These are phyloP conservation scores for Russula brevipes DNA, from an alignment of 768 basidiomycete genomes.

Conservation along the genomic window DNA sequence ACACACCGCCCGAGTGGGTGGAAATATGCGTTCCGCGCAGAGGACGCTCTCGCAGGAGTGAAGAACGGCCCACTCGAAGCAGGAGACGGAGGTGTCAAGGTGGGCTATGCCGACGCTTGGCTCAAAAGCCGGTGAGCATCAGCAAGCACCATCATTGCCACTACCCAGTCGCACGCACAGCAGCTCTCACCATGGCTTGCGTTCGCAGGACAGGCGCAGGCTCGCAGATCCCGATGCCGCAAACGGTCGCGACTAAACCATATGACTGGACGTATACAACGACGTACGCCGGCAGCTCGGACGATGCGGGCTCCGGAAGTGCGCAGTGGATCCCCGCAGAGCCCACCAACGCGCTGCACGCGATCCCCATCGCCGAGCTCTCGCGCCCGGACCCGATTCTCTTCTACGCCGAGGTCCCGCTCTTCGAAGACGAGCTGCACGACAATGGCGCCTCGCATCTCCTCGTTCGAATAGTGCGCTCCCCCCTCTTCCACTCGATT, in stretches of 20 bases:
- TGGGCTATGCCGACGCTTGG: slow-evolving; percentile 95
- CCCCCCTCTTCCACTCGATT: background rate
- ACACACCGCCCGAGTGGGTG: slow-evolving; percentile 61
- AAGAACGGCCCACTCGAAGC: slow-evolving; percentile 67
- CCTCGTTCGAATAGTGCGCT: slow-evolving; percentile 79
- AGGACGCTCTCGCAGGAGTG: slow-evolving; percentile 64
- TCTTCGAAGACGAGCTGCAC: slow-evolving; percentile 96
- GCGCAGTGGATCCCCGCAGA: slow-evolving; percentile 52
- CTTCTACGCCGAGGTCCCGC: slow-evolving; percentile 93
- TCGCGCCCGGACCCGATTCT: slow-evolving; percentile 90
- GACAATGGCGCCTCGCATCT: slow-evolving; percentile 90
- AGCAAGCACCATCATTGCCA: background rate
- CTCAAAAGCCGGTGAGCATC: slow-evolving; percentile 70
- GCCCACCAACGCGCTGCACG: slow-evolving; percentile 49
- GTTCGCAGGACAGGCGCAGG: slow-evolving; percentile 62
- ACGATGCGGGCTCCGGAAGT: slow-evolving; percentile 24
- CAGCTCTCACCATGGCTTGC: background rate
- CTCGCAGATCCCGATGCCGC: slow-evolving; percentile 60
- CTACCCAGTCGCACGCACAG: background rate
- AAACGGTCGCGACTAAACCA: slow-evolving; percentile 71
- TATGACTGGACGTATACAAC: slow-evolving; percentile 99
- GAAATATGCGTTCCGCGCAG: slow-evolving; percentile 59
- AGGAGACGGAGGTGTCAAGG: slow-evolving; percentile 90
- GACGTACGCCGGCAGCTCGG: slow-evolving; percentile 63
- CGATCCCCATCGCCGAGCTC: slow-evolving; percentile 80